These are phyloP conservation scores for Sclerotinia sclerotiorum DNA, from an alignment of 2,329 filamentous ascomycete genomes.

Conservation along the genomic window DNA sequence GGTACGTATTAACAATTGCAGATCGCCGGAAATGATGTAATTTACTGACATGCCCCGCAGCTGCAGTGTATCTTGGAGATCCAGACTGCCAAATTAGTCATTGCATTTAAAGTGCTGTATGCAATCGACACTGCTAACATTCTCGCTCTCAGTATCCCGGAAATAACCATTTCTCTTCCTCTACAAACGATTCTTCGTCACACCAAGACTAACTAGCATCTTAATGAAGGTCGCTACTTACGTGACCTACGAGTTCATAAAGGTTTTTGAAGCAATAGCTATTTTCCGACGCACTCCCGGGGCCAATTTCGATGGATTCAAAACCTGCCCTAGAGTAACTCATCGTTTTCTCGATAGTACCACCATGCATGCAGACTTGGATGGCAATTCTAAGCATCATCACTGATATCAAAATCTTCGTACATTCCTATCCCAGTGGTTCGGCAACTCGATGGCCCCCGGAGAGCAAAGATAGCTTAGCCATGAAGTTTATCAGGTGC, in stretches of 20 bases:
- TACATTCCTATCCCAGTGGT: neutral
- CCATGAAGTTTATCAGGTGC: neutral
- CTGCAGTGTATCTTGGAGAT: neutral
- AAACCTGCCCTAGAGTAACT: neutral
- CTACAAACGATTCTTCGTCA: neutral
- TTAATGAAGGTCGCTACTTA: neutral
- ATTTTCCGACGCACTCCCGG: neutral
- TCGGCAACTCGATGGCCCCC: neutral
- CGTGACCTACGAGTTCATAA: neutral
- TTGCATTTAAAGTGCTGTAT: neutral
- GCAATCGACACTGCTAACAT: neutral
- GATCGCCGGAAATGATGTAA: accelerated
- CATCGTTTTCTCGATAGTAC: neutral
- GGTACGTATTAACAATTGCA: neutral
- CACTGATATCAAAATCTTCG: neutral
- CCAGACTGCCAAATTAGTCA: neutral
- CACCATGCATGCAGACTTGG: neutral
- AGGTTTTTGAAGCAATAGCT: neutral
- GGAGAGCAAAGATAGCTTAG: neutral
- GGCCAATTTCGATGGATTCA: neutral
- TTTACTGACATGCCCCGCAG: neutral
- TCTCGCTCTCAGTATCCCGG: neutral
- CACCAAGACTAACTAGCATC: neutral
- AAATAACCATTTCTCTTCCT: neutral
- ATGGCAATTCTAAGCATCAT: neutral